Conservation (phyloP, 2,329 filamentous ascomycete genomes). For the Didymella glomerata region DNA sequence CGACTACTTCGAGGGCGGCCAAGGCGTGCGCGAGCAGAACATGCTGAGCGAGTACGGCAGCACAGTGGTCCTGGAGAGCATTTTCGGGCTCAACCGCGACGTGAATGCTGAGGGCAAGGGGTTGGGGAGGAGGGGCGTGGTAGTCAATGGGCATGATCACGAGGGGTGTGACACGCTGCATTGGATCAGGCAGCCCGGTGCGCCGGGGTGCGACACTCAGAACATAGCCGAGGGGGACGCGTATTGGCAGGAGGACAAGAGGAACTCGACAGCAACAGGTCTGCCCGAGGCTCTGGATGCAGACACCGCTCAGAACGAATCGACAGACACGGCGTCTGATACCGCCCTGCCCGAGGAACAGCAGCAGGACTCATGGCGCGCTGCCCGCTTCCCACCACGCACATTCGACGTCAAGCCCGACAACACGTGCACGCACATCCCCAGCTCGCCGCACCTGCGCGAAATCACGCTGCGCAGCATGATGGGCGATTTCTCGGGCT, state of each 20-base stretch:
- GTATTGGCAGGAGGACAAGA: conserved; percentile 19
- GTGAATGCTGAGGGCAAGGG: conserved; percentile 66
- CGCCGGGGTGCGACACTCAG: conserved; percentile 22
- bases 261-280: not conserved
- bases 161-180: conserved; percentile 92
- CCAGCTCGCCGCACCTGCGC: conserved; percentile 67
- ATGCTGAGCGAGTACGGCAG: conserved; percentile 79
- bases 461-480: conserved; percentile 96
- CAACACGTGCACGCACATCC: conserved; percentile 27
- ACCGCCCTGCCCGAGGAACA: not conserved
- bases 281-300: too few species aligned
- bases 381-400: conserved; percentile 31
- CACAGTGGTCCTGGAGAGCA: conserved; percentile 76
- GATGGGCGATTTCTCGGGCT: conserved; percentile 97
- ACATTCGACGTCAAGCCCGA: conserved; percentile 49
- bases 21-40: conserved; percentile 87
- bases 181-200: conserved; percentile 55
- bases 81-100: conserved; percentile 79
- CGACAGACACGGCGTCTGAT: too few species aligned
- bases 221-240: conserved; percentile 24
- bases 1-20: conserved; percentile 72
- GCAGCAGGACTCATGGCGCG: conserved; percentile 29
- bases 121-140: conserved; percentile 74
- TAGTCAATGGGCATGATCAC: conserved; percentile 95
- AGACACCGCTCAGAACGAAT: not conserved